These are phyloP conservation scores for Oropetium thomaeum DNA, from an alignment of 176 grass and related monocot species.

Conservation along the genomic window DNA sequence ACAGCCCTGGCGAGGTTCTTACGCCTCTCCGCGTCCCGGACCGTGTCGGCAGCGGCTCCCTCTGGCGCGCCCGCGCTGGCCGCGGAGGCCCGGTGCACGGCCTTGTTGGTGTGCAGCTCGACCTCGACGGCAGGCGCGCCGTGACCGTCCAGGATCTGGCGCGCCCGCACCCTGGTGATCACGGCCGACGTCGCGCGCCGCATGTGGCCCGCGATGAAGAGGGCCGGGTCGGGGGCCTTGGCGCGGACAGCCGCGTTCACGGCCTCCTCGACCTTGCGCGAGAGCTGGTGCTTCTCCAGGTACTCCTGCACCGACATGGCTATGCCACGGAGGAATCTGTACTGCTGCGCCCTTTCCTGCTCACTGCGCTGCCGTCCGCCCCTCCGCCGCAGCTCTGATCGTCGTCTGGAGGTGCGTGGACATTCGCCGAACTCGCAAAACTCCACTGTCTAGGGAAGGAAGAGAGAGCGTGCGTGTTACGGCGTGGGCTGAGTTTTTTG, in stretches of 20 bases:
- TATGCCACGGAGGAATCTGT: not conserved
- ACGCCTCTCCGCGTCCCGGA: constrained; percentile 60
- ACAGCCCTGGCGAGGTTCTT: constrained; percentile 77
- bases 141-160: constrained; percentile 86
- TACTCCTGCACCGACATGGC: constrained; percentile 99
- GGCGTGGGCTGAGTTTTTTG: not conserved
- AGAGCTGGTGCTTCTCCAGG: constrained; percentile 79
- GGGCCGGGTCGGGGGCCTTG: constrained; percentile 69
- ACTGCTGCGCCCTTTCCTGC: not conserved
- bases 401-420: not conserved
- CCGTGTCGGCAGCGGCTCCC: constrained; percentile 44
- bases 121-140: constrained; percentile 85
- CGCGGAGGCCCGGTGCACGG: constrained; percentile 80
- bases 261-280: constrained; percentile 95
- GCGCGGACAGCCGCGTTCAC: constrained; percentile 97
- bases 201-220: constrained; percentile 95
- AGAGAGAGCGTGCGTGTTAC: not conserved
- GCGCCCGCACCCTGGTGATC: constrained; percentile 83
- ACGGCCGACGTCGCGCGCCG: constrained; percentile 64
- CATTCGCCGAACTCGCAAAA: not conserved
- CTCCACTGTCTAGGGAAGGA: not conserved
- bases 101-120: constrained; percentile 95
- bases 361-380: not conserved
- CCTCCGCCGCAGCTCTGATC: not conserved
- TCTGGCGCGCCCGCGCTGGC: constrained; percentile 35